Percentiles rank a stretch among this genome's conserved stretches.
Conservation (phyloP, 2,329 filamentous ascomycete species). For the Neofusicoccum cordaticola region DNA sequence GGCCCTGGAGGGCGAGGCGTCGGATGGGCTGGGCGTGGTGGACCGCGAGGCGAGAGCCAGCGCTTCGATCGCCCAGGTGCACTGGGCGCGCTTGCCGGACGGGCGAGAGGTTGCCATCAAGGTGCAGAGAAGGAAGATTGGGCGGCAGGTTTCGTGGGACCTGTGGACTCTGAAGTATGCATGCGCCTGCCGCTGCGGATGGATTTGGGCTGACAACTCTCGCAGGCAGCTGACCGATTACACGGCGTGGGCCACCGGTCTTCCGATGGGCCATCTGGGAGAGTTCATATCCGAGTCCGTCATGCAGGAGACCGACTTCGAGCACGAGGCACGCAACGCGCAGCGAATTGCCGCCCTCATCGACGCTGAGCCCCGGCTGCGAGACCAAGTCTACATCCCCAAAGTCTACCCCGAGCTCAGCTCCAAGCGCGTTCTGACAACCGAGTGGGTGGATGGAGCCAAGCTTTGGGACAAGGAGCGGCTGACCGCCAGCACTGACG, state of each 20-base stretch:
- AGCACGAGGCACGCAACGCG: constrained; percentile 85
- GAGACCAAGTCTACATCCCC: constrained; percentile 82
- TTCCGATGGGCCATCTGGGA: constrained; percentile 88
- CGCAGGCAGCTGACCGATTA: constrained; percentile 47
- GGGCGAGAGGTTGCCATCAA: constrained; percentile 93
- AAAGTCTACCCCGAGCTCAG: constrained; percentile 79
- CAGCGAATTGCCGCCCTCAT: constrained; percentile 79
- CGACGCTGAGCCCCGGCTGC: constrained; percentile 69
- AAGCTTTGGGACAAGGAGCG: constrained; percentile 87
- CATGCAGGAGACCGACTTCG: constrained; percentile 89
- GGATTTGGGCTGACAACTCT: background rate
- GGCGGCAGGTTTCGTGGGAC: constrained; percentile 88
- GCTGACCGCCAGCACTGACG: constrained; percentile 67
- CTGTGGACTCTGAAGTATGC: constrained; percentile 86
- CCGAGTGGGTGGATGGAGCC: constrained; percentile 96
- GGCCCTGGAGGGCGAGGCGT: constrained; percentile 67
- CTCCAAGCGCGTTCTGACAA: constrained; percentile 81
- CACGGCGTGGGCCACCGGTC: constrained; percentile 74
- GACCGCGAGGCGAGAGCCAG: constrained; percentile 71
- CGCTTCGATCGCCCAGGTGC: constrained; percentile 93
- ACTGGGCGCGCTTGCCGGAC: constrained; percentile 84
- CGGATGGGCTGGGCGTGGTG: constrained; percentile 58
- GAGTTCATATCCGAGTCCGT: constrained; percentile 93
- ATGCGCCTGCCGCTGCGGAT: background rate
- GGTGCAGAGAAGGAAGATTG: constrained; percentile 93